Conservation (phyloP, 176 grass and related monocot species). For the Cenchrus purpureus region DNA sequence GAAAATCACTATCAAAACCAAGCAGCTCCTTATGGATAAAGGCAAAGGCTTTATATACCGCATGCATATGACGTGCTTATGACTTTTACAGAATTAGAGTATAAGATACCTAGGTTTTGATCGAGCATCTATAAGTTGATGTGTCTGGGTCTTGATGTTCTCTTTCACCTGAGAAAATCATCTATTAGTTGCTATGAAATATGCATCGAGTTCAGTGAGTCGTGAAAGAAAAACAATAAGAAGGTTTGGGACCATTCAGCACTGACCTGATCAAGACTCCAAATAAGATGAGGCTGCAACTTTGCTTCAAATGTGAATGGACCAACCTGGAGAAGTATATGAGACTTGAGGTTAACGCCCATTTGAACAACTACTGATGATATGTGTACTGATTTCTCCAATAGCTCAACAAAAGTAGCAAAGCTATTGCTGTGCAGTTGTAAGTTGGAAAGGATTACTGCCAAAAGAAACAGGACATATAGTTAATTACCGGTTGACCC, state of each 20-base stretch:
- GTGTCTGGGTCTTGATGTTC: slow-evolving; percentile 72
- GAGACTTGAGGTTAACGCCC: background rate
- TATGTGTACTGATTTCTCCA: background rate
- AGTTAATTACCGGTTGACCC: slow-evolving; percentile 67
- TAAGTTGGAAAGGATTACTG: background rate
- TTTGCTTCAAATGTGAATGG: slow-evolving; percentile 79
- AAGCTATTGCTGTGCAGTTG: background rate
- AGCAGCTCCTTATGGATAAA: background rate
- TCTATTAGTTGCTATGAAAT: slow-evolving; percentile 34
- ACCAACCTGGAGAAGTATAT: slow-evolving; percentile 57
- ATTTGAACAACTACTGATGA: background rate
- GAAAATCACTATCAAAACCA: background rate
- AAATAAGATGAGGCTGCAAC: slow-evolving; percentile 89
- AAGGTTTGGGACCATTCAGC: background rate
- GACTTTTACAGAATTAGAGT: slow-evolving; percentile 24
- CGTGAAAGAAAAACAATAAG: background rate
- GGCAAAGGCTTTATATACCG: slow-evolving; percentile 1
- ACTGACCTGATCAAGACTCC: slow-evolving; percentile 86
- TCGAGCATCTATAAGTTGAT: slow-evolving; percentile 91
- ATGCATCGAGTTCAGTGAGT: slow-evolving; percentile 2
- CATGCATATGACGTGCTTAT: background rate
- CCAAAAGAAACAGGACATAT: slow-evolving; percentile 15
- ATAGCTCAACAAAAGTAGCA: background rate
- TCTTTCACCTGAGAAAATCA: slow-evolving; percentile 70
- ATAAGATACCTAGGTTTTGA: slow-evolving; percentile 77